Conservation (phyloP, 345 rosid genomes). For the Melastoma malabathricum region DNA sequence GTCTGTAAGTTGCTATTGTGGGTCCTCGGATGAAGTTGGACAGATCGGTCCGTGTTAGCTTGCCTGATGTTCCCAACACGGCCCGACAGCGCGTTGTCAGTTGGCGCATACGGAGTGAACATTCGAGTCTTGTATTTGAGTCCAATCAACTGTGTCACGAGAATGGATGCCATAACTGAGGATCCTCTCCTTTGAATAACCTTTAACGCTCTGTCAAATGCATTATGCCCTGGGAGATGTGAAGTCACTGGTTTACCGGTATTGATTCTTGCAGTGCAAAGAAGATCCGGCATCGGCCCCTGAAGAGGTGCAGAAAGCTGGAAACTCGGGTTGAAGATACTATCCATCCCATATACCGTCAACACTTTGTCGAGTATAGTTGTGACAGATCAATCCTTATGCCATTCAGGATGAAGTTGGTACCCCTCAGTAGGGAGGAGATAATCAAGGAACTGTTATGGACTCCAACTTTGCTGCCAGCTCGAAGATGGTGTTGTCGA, state of each 20-base stretch:
- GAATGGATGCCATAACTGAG: slow-evolving; percentile 30
- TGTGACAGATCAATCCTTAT: slow-evolving; percentile 18
- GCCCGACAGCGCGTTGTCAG: slow-evolving; percentile 15
- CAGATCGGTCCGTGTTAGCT: slow-evolving; percentile 22
- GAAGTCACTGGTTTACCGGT: neutral
- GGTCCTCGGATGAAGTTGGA: slow-evolving; percentile 10
- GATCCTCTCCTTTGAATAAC: slow-evolving; percentile 21
- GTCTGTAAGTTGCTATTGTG: slow-evolving; percentile 12
- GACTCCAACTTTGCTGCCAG: slow-evolving; percentile 9
- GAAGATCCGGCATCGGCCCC: slow-evolving; percentile 5
- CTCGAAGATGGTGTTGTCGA: slow-evolving; percentile 44
- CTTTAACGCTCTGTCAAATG: slow-evolving; percentile 12
- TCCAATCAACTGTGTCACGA: slow-evolving; percentile 15
- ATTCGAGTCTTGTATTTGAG: slow-evolving; percentile 7
- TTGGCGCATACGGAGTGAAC: slow-evolving; percentile 34
- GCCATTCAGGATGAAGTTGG: slow-evolving; percentile 16
- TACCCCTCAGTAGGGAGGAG: slow-evolving; percentile 14
- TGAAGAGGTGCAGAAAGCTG: neutral
- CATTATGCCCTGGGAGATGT: slow-evolving; percentile 1
- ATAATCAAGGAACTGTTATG: slow-evolving; percentile 21
- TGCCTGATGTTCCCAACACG: slow-evolving; percentile 13
- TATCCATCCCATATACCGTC: slow-evolving; percentile 18
- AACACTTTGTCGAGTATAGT: slow-evolving; percentile 25
- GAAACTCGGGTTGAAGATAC: slow-evolving; percentile 20
- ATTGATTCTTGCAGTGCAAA: slow-evolving; percentile 3